Conservation (phyloP, 371 early-diverging fungal genomes). For the Paraphysoderma sedebokerense region DNA sequence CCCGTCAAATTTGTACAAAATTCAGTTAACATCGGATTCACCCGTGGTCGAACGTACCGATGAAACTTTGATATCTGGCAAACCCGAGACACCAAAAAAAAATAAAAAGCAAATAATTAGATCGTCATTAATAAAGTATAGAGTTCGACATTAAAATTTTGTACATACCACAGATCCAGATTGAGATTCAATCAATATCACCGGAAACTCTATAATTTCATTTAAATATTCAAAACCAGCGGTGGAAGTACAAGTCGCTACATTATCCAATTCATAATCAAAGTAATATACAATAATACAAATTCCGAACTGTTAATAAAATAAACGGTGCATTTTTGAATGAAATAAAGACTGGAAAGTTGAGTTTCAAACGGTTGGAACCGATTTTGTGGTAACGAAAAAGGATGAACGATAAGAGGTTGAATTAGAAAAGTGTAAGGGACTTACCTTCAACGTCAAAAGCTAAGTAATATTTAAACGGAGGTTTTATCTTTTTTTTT, state of each 20-base stretch:
- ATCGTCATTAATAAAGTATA: background rate
- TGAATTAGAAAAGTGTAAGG: too few species aligned
- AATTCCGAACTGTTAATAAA: too few species aligned
- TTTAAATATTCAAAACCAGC: background rate
- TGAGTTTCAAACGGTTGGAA: too few species aligned
- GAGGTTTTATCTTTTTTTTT: too few species aligned
- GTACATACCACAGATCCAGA: background rate
- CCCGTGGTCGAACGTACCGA: conserved; percentile 4
- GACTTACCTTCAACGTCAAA: too few species aligned
- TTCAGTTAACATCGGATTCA: conserved; percentile 1
- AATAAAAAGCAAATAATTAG: background rate
- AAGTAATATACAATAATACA: too few species aligned
- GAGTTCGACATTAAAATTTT: background rate
- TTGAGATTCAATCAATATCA: background rate
- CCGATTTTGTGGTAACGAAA: too few species aligned
- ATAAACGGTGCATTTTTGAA: too few species aligned
- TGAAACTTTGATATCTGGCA: conserved; percentile 1
- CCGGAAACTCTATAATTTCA: conserved; percentile 3
- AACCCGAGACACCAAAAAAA: background rate
- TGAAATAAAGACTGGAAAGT: too few species aligned
- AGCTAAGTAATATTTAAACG: too few species aligned
- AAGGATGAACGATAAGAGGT: too few species aligned
- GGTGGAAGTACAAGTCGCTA: background rate
- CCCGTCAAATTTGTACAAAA: conserved; percentile 5
- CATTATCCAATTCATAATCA: too few species aligned